A percentile compares a stretch with the other conserved stretches of the same genome.
These are phyloP conservation scores for Boletus tylopilopsis DNA, from an alignment of 768 basidiomycete species.

Conservation along the genomic window DNA sequence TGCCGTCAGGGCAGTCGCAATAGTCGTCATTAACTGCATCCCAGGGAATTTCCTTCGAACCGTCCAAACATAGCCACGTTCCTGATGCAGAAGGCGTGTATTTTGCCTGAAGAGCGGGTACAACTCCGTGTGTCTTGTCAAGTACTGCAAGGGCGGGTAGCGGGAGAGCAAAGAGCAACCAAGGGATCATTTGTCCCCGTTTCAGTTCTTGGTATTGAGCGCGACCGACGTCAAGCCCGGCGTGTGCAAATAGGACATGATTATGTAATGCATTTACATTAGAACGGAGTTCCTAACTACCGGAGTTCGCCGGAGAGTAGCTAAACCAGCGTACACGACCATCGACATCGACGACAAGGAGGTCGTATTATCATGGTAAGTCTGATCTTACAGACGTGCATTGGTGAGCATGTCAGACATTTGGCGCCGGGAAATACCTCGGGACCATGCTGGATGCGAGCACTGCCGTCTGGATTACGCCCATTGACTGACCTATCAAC, in stretches of 20 bases:
- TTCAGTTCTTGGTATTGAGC: background rate
- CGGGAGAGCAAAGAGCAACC: slow-evolving; percentile 41
- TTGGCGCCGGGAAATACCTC: background rate
- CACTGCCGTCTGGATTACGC: slow-evolving; percentile 16
- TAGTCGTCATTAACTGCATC: slow-evolving; percentile 88
- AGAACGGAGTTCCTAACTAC: slow-evolving; percentile 18
- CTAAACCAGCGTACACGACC: background rate
- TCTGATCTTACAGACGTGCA: background rate
- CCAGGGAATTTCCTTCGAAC: slow-evolving; percentile 75
- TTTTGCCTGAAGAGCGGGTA: slow-evolving; percentile 49
- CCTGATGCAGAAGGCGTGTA: slow-evolving; percentile 51
- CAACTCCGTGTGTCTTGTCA: slow-evolving; percentile 55
- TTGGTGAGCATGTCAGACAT: background rate
- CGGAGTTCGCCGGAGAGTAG: slow-evolving; percentile 19
- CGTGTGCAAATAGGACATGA: background rate
- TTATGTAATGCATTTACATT: slow-evolving; percentile 22
- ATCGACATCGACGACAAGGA: slow-evolving; percentile 24
- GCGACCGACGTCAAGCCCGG: background rate
- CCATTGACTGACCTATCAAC: slow-evolving; percentile 16
- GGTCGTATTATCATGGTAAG: slow-evolving; percentile 31
- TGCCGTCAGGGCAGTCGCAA: slow-evolving; percentile 93
- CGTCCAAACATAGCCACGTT: slow-evolving; percentile 79
- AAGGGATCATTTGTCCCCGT: slow-evolving; percentile 41
- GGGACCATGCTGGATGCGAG: slow-evolving; percentile 23
- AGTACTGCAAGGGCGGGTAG: slow-evolving; percentile 38